phyloP scores from a whole-genome alignment of 208 protist species.

The Leishmania amazonensis region DNA sequence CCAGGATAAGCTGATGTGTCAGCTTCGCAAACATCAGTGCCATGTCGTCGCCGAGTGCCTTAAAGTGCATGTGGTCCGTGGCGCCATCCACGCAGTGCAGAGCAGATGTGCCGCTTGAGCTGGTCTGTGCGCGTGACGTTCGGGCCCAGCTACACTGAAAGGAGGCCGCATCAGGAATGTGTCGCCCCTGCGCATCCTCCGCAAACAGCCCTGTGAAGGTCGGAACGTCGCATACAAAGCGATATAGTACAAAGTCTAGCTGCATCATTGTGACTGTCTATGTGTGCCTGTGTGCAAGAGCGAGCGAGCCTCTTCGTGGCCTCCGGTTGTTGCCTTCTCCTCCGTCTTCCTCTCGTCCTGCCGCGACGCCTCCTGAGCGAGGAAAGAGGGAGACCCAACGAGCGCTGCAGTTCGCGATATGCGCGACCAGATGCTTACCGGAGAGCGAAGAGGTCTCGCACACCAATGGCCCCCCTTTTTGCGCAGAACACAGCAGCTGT shows the following conservation, averaged over 20 bases:
- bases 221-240: constrained; percentile 74
- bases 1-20: constrained; percentile 31
- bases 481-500: too few relatives aligned
- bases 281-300: not conserved
- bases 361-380: not conserved
- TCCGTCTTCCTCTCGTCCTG: not conserved
- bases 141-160: constrained; percentile 70
- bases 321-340: not conserved
- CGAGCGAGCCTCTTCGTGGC: not conserved
- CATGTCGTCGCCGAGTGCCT: constrained; percentile 56
- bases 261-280: constrained; percentile 40
- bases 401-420: not conserved
- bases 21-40: constrained; percentile 51
- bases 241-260: constrained; percentile 72
- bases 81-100: constrained; percentile 11
- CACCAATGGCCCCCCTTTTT: not conserved
- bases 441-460: not conserved
- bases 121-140: constrained; percentile 43
- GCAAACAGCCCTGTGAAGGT: constrained; percentile 72
- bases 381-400: not conserved
- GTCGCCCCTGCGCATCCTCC: constrained; percentile 45
- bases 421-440: not conserved
- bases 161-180: constrained; percentile 61
- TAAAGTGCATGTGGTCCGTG: constrained; percentile 56
- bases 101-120: not conserved